Base-by-base conservation (phyloP, 2,329 filamentous ascomycete species). In the Pseudocercospora cruenta region DNA sequence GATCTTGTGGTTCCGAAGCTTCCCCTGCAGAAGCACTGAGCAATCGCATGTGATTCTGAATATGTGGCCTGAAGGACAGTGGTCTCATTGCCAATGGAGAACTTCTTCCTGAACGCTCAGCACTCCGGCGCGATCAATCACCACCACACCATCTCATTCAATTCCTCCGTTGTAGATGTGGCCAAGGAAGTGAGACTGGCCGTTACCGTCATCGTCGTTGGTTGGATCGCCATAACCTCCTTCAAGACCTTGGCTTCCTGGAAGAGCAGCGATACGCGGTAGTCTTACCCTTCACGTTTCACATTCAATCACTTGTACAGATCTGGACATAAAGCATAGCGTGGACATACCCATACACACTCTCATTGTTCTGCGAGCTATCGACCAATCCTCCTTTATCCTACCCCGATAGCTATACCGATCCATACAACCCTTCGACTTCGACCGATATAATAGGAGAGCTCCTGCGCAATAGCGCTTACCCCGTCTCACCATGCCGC, bases 141-240 rank as follows among this genome's bases (percentile, higher is more conserved):
- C 69, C 78, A 81, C 68, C 84, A 87, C 70, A 81, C 81, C 31
- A 71, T 88, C 66, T 81, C 86, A 68, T 75, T 86, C 67, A 83
- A 82, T 55, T 78, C 82, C 21, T 83, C 82, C 19, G 78, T 82
- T 59, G 78, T 83, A 51, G 78, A 80, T 62, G 75, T 86, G 67
- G 81, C 82, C 39, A 82, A 81, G 69, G 85, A 87, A 72, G 75
- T 85, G 65, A 82, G 84, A 64, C 78, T 84, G 58, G 80, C 86
- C 70, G 81, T 81, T 53, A 74, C 83, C 69, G 80, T 85, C 67
- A 76, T 84, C 68, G 83, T 82, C 51, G 67, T 73, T 54, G 76
- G 77, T 64, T 75, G 74, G 71, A 67, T 78, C 55, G 69, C 74
- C 16, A 71, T 75, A 33, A 72, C 74, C 19, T 69, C 55, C 70